Evolutionary conservation across 257 asterid species (phyloP), one percentile per base, ranked within the genome.

Genomic region (Solanum okadae): DNA sequence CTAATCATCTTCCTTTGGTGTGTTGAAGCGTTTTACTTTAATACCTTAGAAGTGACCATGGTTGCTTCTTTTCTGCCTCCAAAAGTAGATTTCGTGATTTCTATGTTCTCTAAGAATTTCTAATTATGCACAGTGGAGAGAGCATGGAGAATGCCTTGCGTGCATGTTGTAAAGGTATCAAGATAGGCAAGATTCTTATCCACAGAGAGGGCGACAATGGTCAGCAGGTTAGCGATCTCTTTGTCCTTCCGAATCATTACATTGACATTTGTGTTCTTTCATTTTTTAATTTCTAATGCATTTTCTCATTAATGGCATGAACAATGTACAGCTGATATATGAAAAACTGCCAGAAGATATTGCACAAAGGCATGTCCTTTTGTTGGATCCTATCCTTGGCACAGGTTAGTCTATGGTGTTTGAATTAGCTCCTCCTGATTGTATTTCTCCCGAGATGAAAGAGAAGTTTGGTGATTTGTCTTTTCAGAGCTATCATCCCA

Each of bases 381-480:
- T 86, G 49, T 3, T 86, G 70, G 88, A 86, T 42, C 88, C 88
- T 11, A 67, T 86, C 49, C 88, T 86, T 29, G 88, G 88, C 89
- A 97, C 99, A 93, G 99, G 99, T 97, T 79, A 78, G 96, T 93
- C 89, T 38, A 15, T 56, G 25, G 11, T n/a, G n/a, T 52, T 46
- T 42, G 15, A 42, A 42, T 3, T 10, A 42, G 15, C 49, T 42
- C 14, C 49, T 42, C 49, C 49, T 42, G 49, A 42, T 42, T 15
- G 15, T 42, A 42, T 3, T 42, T 42, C 49, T 42, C 49, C 15
- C 0, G 5, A 42, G 14, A 42, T 42, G 15, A 42, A 42, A 11
- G 49, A 42, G 15, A 46, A 49, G 22, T 49, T 49, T 16, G 61
- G 61, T 8, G 6, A 49, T 49, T 49, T 16, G 61, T 49, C 61